Conservation (phyloP, 1,284 basidiomycete species). For the Rhodotorula mucilaginosa region DNA sequence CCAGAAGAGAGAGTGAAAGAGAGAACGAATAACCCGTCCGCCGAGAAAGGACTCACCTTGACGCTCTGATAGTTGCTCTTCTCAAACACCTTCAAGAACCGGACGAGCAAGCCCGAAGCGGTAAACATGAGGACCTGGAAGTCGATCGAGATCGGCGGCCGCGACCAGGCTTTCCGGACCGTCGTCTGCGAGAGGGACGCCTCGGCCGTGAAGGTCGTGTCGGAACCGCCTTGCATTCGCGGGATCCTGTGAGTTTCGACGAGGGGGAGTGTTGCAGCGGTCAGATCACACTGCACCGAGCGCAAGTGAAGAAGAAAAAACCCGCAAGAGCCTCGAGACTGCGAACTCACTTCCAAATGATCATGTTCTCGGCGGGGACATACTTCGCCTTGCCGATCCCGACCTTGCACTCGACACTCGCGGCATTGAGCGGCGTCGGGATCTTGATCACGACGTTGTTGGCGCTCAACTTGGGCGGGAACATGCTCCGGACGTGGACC, state of each 20-base stretch:
- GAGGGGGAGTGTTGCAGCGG: too few relatives aligned
- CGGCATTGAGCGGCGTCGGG: slow-evolving; percentile 93
- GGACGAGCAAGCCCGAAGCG: slow-evolving; percentile 87
- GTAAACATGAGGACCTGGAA: slow-evolving; percentile 99
- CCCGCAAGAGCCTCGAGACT: too few relatives aligned
- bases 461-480: slow-evolving; percentile 86
- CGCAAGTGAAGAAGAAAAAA: neutral
- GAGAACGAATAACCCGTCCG: too few relatives aligned
- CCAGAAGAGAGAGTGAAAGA: neutral
- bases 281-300: too few relatives aligned
- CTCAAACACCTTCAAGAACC: slow-evolving; percentile 98
- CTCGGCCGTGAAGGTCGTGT: slow-evolving; percentile 79
- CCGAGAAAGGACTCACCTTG: slow-evolving; percentile 39
- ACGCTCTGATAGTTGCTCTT: slow-evolving; percentile 77
- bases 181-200: slow-evolving; percentile 84
- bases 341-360: slow-evolving; percentile 88
- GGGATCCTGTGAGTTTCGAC: slow-evolving; percentile 63
- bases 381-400: slow-evolving; percentile 95
- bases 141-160: slow-evolving; percentile 95
- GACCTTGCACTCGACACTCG: slow-evolving; percentile 85
- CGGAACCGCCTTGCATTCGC: slow-evolving; percentile 85
- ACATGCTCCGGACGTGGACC: slow-evolving; percentile 82
- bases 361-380: slow-evolving; percentile 87
- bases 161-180: slow-evolving; percentile 87
- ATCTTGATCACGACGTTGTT: slow-evolving; percentile 89